These are phyloP conservation scores for Populus pruinosa DNA, from an alignment of 345 rosid species.

Conservation along the genomic window DNA sequence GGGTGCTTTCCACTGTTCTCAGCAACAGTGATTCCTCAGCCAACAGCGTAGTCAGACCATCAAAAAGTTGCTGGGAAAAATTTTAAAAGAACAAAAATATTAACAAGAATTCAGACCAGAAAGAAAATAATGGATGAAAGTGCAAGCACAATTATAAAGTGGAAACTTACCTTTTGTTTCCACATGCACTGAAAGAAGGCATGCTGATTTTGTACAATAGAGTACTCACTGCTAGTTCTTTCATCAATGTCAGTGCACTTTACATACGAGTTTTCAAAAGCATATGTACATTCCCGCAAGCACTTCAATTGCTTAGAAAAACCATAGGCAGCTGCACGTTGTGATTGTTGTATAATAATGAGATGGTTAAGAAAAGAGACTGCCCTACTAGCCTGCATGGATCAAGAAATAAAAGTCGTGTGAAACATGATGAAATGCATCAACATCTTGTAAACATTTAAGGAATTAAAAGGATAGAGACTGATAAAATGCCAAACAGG, in stretches of 20 bases:
- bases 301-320: slow-evolving; percentile 48
- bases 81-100: background rate
- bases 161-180: slow-evolving; percentile 69
- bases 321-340: slow-evolving; percentile 57
- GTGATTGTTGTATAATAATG: slow-evolving; percentile 64
- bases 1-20: slow-evolving; percentile 53
- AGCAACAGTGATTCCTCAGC: slow-evolving; percentile 60
- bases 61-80: slow-evolving; percentile 65
- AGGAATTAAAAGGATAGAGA: too few relatives aligned
- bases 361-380: slow-evolving; percentile 81
- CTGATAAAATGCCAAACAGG: too few relatives aligned
- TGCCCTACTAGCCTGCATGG: slow-evolving; percentile 59
- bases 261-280: slow-evolving; percentile 40
- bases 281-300: slow-evolving; percentile 40
- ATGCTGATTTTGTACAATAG: slow-evolving; percentile 50
- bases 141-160: slow-evolving; percentile 3
- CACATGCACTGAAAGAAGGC: slow-evolving; percentile 56
- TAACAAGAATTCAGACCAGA: background rate
- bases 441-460: background rate
- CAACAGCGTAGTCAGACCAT: slow-evolving; percentile 47
- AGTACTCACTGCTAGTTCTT: slow-evolving; percentile 27
- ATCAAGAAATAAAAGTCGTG: slow-evolving; percentile 5
- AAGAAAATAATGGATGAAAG: background rate
- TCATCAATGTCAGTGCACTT: slow-evolving; percentile 22
- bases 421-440: background rate